phyloP scores from a whole-genome alignment of 306 rosid genomes.

The Cucurbita moschata region DNA sequence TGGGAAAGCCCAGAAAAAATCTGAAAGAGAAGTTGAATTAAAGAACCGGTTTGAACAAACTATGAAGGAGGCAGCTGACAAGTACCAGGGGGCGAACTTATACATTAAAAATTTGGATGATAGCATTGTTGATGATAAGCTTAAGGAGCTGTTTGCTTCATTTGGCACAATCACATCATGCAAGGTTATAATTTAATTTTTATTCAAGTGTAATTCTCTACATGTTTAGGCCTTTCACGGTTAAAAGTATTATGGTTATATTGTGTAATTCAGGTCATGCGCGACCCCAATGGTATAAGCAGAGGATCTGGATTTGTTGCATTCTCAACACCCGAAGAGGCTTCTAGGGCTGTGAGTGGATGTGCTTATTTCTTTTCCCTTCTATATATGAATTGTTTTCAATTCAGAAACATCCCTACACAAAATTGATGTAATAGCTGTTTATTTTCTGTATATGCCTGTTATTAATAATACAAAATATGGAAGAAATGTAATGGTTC shows the following conservation, averaged over 20 bases:
- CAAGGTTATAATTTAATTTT: conserved; percentile 14
- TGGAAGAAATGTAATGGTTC: not conserved
- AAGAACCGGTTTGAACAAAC: conserved; percentile 19
- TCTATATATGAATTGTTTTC: not conserved
- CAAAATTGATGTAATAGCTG: not conserved
- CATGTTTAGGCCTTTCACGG: not conserved
- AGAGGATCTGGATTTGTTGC: conserved; percentile 31
- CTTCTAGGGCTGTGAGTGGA: conserved; percentile 25
- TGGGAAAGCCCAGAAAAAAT: conserved; percentile 24
- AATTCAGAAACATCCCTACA: not conserved
- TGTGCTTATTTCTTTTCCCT: not conserved
- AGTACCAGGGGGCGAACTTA: conserved; percentile 18
- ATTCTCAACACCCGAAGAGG: conserved; percentile 25
- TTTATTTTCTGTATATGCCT: not conserved
- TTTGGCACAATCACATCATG: conserved; percentile 27
- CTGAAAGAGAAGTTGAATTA: conserved; percentile 24
- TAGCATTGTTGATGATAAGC: conserved; percentile 19
- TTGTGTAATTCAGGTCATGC: conserved; percentile 16
- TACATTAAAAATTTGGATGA: conserved; percentile 28
- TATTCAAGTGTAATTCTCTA: not conserved
- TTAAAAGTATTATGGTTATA: not conserved
- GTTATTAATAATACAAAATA: not conserved
- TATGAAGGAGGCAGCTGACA: conserved; percentile 22
- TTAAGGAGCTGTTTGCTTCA: conserved; percentile 16
- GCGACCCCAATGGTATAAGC: conserved; percentile 24